Conservation (phyloP, 768 basidiomycete genomes). For the Naganishia kalamii region DNA sequence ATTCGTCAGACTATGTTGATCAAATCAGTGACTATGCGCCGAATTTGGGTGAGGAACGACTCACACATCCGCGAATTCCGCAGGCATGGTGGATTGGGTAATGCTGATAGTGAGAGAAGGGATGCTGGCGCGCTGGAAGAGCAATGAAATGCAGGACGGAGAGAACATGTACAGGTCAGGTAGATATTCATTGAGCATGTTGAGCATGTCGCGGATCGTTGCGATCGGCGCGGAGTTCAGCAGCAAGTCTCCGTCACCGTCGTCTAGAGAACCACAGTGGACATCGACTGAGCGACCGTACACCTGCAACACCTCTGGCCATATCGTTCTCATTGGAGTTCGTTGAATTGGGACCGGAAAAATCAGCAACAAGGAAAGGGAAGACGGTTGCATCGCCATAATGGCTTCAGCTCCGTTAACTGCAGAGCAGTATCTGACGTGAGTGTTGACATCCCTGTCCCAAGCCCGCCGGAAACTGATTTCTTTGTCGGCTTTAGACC, state of each 20-base stretch:
- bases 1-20: slow-evolving; percentile 65
- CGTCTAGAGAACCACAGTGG: too few species aligned
- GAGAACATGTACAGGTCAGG: neutral
- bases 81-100: slow-evolving; percentile 32
- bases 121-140: too few species aligned
- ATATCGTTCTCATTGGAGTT: neutral
- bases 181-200: slow-evolving; percentile 14
- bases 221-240: too few species aligned
- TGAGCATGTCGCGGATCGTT: too few species aligned
- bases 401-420: slow-evolving; percentile 4
- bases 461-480: neutral
- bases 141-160: too few species aligned
- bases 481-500: slow-evolving; percentile 1
- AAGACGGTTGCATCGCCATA: neutral
- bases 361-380: neutral
- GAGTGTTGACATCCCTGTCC: neutral
- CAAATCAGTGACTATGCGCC: too few species aligned
- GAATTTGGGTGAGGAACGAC: slow-evolving; percentile 3
- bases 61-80: slow-evolving; percentile 46
- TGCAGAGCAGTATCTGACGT: slow-evolving; percentile 15
- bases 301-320: too few species aligned
- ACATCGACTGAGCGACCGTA: too few species aligned
- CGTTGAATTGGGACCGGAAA: neutral
- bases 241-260: too few species aligned
- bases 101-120: neutral